Base-by-base conservation (phyloP, 1,139 yeast species). In the Geotrichum klebahnii region DNA sequence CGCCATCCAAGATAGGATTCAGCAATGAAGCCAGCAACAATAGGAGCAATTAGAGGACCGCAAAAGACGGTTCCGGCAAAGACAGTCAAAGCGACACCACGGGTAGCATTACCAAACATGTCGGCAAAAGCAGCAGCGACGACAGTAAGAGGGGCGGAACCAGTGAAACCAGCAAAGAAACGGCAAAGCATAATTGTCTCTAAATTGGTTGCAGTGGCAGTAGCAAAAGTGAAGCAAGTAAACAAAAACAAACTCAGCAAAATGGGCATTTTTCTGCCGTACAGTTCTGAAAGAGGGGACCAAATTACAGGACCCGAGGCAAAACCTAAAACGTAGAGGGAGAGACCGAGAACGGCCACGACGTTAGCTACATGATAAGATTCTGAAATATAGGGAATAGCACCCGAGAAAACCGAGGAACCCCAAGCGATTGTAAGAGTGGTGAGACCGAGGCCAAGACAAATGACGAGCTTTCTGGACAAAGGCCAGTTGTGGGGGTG, bases 91-190 rank as follows among this genome's bases (percentile, higher is more conserved):
- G 89, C 88, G 33, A 74, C 76, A 57, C 95, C 95, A 65, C 96
- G 77, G 12, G 72, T 59, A 24, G 65, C 65, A 52, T 81, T 78
- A 55, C 75, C 76, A 62, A 79, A 85, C 71, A 85, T 73, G 63
- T 87, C 96, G 3, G 92, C 82, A 73, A 85, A 81, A 0, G 85
- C 77, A 28, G 94, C 95, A 22, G 94, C 95, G 6, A 84, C 89
- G 35, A 84, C 86, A 17, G 85, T 92, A 62, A 87, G 66, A 0
- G 94, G 85, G 6, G 92, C 86, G 16, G 92, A 86, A 54, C 94
- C 95, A 50, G 81, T 67, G 57, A 81, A 74, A 36, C 95, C 95
- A 32, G 81, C 80, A 63, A 86, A 82, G 65, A 84, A 86, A 54
- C 95, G 76, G 65, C 87, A 78, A 40, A 86, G 67, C 71, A 86